Base-by-base conservation (phyloP, 2,329 filamentous ascomycete genomes). In the Colletotrichum sp. region DNA sequence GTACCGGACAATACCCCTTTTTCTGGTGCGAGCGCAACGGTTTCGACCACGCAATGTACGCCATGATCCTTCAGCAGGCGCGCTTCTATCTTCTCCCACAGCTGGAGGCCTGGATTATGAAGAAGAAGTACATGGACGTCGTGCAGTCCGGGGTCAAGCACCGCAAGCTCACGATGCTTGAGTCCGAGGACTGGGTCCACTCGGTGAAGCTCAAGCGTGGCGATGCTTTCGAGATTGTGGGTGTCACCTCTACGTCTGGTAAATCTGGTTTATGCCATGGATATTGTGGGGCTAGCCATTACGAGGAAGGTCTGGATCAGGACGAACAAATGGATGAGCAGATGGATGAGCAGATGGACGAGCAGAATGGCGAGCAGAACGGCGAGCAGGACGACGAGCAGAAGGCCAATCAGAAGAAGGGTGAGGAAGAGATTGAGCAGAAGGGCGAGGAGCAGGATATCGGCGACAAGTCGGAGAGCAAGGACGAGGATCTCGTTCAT, bases 31-130 rank as follows among this genome's bases (percentile, higher is more conserved):
- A 63, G 2, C 76, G 74, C 6, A 68, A 70, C 2, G 82, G 84
- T 7, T 85, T 85, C 77, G 80, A 86, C 68, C 80, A 82, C 65
- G 74, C 75, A 18, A 72, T 84, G 21, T 87, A 87, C 78, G 77
- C 78, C n/a, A 80, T 78, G 12, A 74, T 86, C 3, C 76, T 82
- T 18, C 78, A 74, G 1, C 83, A 86, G 70, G 84, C 84, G 4
- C 73, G 80, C 39, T 84, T 83, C 72, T 86, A 85, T 75, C 74
- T 77, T 36, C 76, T 82, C 14, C 68, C 77, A 36, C 72, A 77
- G 30, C 80, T 83, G 9, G 75, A 78, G 70, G 65, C 52, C 21
- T 83, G 82, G 82, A 77, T 83, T 60, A 39, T 64, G 16, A 48
- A 77, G 6, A 72, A 78, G 67, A 68, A 66, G 18, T 80, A 78